Conservation (phyloP, 176 grass and related monocot species). For the Sorghum bicolor region DNA sequence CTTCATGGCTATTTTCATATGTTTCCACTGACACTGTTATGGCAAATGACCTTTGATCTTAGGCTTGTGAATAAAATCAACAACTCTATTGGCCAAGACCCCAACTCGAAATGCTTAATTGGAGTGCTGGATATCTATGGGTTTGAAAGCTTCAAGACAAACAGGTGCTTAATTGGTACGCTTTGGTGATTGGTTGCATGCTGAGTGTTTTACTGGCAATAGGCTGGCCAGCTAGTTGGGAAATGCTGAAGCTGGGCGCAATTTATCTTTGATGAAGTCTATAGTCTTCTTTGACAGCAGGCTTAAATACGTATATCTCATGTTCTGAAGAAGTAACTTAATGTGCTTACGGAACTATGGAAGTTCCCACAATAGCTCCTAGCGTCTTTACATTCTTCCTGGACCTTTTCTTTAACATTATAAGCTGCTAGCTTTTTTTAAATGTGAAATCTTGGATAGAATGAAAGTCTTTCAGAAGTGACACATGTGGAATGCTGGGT, state of each 20-base stretch:
- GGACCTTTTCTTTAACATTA: slow-evolving; percentile 11
- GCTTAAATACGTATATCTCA: not conserved
- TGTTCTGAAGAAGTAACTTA: slow-evolving; percentile 17
- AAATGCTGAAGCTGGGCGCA: not conserved
- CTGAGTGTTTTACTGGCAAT: slow-evolving; percentile 13
- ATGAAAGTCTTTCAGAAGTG: not conserved
- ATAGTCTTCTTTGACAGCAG: not conserved
- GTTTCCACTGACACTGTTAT: slow-evolving; percentile 30
- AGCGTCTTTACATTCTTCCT: not conserved
- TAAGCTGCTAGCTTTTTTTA: not conserved
- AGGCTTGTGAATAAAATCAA: slow-evolving; percentile 99
- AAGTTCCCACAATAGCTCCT: not conserved
- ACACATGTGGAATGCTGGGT: not conserved
- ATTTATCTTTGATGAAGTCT: slow-evolving; percentile 6
- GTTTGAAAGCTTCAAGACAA: slow-evolving; percentile 99
- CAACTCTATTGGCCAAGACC: slow-evolving; percentile 96
- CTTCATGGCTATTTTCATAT: slow-evolving; percentile 26
- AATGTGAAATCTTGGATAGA: slow-evolving; percentile 22
- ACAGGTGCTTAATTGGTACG: slow-evolving; percentile 90
- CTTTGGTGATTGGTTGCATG: slow-evolving; percentile 50
- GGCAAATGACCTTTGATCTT: slow-evolving; percentile 35
- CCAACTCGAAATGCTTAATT: slow-evolving; percentile 83
- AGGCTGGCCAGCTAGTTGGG: not conserved
- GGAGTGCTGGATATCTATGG: slow-evolving; percentile 99
- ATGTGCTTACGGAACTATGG: not conserved